Base-by-base conservation (phyloP, 2,329 filamentous ascomycete species). In the Thielaviopsis populi region DNA sequence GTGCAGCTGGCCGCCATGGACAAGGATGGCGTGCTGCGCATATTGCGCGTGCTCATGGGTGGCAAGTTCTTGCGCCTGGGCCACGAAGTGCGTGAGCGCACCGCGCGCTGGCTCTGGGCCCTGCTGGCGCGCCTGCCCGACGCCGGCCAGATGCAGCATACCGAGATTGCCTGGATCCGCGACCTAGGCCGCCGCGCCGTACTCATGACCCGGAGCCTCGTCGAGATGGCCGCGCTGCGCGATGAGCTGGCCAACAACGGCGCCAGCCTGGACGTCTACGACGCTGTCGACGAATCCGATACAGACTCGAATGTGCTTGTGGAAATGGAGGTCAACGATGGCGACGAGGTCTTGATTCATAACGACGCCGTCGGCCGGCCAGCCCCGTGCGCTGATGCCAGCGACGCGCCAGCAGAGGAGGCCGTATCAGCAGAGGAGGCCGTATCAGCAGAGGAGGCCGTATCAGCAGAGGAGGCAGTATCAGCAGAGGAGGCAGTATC, bases 101-200 rank as follows among this genome's bases (percentile, higher is more conserved):
- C 88, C 3, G 91, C 89, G 66, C 80, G 84, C 17, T 97, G 92
- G 92, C 77, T 89, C 3, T 96, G 91, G 91, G 85, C 87, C 0
- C 74, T 96, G 65, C 77, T 96, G 54, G 89, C 88, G 2, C 81
- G 84, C 65, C 79, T 92, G 65, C 85, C 88, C 0, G 87, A 89
- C 42, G 76, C 83, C 10, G 90, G 90, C 1, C 84, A 88, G 72
- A 76, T 96, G 72, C 83, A 83, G 66, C 87, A 89, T 67, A 81
- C 84, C 53, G 87, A 94, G 70, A 82, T 95, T 40, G 86, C 84
- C 4, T 83, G 84, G 69, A 77, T 96, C 33, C 80, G 92, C 61
- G 89, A 94, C 65, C 73, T 97, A 41, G 91, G 88, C 0, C 89
- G 90, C 73, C 81, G 85, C 68, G 90, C 90, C 0, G 83, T 86